phyloP scores from a whole-genome alignment of 176 grass and related monocot species.

The Lolium rigidum region DNA sequence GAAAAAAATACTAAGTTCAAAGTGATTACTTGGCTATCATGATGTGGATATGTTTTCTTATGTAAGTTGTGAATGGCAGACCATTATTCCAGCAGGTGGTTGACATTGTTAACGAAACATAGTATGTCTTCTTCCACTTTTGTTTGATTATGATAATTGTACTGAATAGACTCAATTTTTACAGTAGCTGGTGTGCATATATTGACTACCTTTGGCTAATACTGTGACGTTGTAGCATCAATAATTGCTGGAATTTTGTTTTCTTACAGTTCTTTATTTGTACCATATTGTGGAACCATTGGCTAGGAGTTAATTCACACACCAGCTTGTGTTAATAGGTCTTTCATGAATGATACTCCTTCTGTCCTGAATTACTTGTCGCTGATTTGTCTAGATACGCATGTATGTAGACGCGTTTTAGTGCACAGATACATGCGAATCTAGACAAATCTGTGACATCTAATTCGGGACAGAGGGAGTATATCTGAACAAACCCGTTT shows the following conservation, averaged over 20 bases:
- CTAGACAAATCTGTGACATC: too few species aligned
- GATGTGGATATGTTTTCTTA: not conserved
- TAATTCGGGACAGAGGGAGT: too few species aligned
- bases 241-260: not conserved
- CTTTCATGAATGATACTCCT: not conserved
- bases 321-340: not conserved
- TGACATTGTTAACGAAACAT: not conserved
- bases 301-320: not conserved
- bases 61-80: not conserved
- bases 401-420: too few species aligned
- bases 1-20: not conserved
- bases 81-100: not conserved
- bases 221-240: not conserved
- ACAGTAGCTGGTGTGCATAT: not conserved
- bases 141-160: slow-evolving; percentile 24
- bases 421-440: too few species aligned
- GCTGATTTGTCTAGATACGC: too few species aligned
- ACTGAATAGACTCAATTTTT: not conserved
- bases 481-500: not conserved
- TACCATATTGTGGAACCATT: not conserved
- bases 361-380: too few species aligned
- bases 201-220: not conserved
- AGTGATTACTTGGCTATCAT: not conserved
- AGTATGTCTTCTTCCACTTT: not conserved
- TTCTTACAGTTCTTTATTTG: not conserved